Evolutionary conservation across 148 eudicot species (phyloP).

Genomic region (Rhododendron molle): DNA sequence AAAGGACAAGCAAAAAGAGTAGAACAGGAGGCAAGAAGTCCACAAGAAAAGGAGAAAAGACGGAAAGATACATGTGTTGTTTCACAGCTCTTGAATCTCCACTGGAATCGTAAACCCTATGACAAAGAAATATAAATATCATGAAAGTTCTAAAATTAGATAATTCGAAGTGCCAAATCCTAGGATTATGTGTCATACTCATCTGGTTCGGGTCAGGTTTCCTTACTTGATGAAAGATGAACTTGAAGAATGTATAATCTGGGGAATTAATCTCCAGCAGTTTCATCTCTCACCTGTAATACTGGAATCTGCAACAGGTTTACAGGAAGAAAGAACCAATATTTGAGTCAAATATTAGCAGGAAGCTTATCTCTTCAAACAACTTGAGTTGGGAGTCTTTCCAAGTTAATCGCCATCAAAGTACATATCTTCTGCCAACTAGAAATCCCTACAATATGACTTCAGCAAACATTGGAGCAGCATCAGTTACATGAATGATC

Average conservation of each 20-base stretch:
- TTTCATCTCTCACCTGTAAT: background rate
- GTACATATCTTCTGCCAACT: background rate
- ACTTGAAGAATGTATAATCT: background rate
- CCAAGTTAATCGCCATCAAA: background rate
- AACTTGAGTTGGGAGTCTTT: background rate
- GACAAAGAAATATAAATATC: background rate
- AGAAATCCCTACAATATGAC: background rate
- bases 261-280: background rate
- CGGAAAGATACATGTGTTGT: background rate
- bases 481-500: background rate
- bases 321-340: background rate
- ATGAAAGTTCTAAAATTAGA: background rate
- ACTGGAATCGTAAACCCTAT: background rate
- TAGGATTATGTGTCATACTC: background rate
- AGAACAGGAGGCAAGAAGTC: background rate
- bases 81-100: background rate
- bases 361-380: background rate
- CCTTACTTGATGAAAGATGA: background rate
- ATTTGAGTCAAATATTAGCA: background rate
- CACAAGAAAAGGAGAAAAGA: background rate
- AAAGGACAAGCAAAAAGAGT: background rate
- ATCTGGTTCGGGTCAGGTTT: background rate
- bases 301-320: background rate
- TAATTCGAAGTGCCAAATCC: background rate
- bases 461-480: background rate